These are phyloP conservation scores for Dalbergia oliveri DNA, from an alignment of 306 rosid genomes.

Conservation along the genomic window DNA sequence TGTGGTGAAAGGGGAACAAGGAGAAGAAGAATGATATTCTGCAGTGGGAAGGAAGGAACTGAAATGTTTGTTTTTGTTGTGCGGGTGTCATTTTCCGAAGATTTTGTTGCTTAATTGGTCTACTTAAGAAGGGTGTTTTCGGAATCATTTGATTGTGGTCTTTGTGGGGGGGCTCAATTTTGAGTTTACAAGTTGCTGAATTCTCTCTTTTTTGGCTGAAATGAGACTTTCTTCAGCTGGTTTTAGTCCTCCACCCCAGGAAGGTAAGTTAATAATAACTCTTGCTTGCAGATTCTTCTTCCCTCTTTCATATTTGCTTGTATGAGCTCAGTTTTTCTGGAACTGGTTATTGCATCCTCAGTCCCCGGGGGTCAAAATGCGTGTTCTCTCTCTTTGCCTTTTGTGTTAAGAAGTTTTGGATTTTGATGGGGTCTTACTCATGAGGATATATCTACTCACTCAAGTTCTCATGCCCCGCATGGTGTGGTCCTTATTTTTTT, in stretches of 20 bases:
- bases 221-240: conserved; percentile 95
- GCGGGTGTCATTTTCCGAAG: conserved; percentile 51
- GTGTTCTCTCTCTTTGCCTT: not conserved
- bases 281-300: conserved; percentile 35
- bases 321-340: conserved; percentile 15
- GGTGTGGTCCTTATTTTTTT: not conserved
- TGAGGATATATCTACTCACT: conserved; percentile 9
- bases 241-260: conserved; percentile 89
- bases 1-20: conserved; percentile 26
- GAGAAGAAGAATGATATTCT: conserved; percentile 54
- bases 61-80: conserved; percentile 50
- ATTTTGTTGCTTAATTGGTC: conserved; percentile 57
- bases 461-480: conserved; percentile 12
- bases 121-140: conserved; percentile 44
- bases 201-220: conserved; percentile 32
- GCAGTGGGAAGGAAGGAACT: conserved; percentile 45
- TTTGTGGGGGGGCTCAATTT: conserved; percentile 42
- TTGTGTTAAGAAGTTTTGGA: not conserved
- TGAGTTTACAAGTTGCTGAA: conserved; percentile 38
- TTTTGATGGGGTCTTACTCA: not conserved
- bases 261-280: conserved; percentile 58
- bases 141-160: conserved; percentile 38
- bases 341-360: conserved; percentile 25
- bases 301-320: not conserved
- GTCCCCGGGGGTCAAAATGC: not conserved